These are phyloP conservation scores for Penicillium odoratum DNA, from an alignment of 495 filamentous ascomycete species.

Conservation along the genomic window DNA sequence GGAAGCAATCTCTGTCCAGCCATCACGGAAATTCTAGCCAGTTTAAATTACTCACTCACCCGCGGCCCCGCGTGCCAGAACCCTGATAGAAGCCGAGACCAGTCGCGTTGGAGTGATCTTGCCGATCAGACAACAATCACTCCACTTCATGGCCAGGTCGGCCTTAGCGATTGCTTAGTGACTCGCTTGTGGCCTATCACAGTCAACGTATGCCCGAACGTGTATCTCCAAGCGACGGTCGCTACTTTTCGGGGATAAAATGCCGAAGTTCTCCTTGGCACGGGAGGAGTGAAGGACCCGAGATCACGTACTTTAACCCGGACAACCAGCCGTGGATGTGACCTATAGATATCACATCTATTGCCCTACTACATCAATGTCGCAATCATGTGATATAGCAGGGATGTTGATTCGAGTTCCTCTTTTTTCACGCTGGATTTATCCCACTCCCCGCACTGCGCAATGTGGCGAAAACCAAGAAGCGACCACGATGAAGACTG, in stretches of 20 bases:
- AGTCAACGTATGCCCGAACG: not conserved
- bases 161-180: slow-evolving; percentile 26
- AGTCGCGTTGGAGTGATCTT: slow-evolving; percentile 18
- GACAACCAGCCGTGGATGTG: too few species aligned
- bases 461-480: not conserved
- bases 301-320: not conserved
- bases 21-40: not conserved
- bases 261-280: not conserved
- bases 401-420: not conserved
- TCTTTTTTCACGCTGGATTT: not conserved
- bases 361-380: not conserved
- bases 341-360: too few species aligned
- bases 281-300: not conserved
- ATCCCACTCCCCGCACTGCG: not conserved
- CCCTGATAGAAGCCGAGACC: slow-evolving; percentile 10
- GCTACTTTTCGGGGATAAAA: not conserved
- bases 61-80: slow-evolving; percentile 18
- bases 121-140: slow-evolving; percentile 24
- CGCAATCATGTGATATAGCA: not conserved
- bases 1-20: not conserved
- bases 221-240: not conserved
- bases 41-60: slow-evolving; percentile 2
- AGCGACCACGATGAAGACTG: not conserved
- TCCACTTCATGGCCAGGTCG: slow-evolving; percentile 6
- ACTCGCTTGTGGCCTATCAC: slow-evolving; percentile 16